A percentile compares a stretch with the other conserved stretches of the same genome.
Evolutionary conservation across 495 filamentous ascomycete species (phyloP).

Genomic region (Physcia stellaris): DNA sequence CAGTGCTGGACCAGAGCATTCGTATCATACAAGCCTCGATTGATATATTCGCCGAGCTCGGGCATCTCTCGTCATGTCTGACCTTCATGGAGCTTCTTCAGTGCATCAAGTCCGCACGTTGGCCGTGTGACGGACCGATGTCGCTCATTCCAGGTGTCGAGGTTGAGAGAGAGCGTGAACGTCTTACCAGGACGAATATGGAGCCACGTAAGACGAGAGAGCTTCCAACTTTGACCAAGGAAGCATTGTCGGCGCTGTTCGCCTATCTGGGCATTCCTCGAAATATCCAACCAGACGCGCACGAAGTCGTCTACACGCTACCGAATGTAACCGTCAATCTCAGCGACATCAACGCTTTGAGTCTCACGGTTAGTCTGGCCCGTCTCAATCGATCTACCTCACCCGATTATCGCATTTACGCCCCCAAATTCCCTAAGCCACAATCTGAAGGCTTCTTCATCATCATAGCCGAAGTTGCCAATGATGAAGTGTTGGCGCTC

Average conservation of each 20-base stretch:
- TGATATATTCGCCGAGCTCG: constrained; percentile 87
- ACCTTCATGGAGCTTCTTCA: constrained; percentile 79
- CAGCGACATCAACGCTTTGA: constrained; percentile 41
- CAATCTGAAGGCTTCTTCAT: constrained; percentile 94
- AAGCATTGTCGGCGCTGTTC: constrained; percentile 15
- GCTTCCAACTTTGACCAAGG: constrained; percentile 13
- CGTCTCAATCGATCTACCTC: constrained; percentile 52
- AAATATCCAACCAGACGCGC: constrained; percentile 26
- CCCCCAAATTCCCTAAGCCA: constrained; percentile 82
- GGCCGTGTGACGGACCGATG: constrained; percentile 71
- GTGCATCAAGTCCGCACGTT: constrained; percentile 80
- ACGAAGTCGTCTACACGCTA: constrained; percentile 44
- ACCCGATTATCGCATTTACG: constrained; percentile 58
- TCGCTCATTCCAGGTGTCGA: constrained; percentile 72
- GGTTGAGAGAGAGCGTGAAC: constrained; percentile 21
- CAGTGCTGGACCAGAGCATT: constrained; percentile 85
- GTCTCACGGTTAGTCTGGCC: constrained; percentile 47
- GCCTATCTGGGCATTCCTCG: constrained; percentile 16
- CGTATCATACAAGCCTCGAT: constrained; percentile 88
- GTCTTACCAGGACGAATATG: background rate
- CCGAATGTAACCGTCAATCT: constrained; percentile 57
- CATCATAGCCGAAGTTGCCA: constrained; percentile 47
- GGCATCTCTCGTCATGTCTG: constrained; percentile 55
- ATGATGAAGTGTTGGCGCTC: constrained; percentile 68
- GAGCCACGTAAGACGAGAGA: constrained; percentile 13